phyloP scores from a whole-genome alignment of 441 rosid species.

The Eutrema salsugineum region DNA sequence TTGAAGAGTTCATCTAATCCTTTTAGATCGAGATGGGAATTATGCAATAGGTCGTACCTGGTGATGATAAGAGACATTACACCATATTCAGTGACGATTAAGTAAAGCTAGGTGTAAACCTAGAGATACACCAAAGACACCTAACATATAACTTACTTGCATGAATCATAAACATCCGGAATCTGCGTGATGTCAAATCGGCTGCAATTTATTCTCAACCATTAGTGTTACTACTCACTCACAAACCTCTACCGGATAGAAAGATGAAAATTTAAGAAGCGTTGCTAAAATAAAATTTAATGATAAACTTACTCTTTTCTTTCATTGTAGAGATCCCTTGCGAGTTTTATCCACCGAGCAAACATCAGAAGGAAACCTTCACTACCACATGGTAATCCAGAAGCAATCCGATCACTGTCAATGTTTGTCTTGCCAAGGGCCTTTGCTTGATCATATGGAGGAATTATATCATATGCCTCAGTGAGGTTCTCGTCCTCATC shows the following conservation, averaged over 20 bases:
- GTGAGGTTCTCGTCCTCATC: constrained; percentile 95
- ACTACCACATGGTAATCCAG: constrained; percentile 99
- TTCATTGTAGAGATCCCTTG: constrained; percentile 97
- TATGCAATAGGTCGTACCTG: constrained; percentile 98
- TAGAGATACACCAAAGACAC: neutral
- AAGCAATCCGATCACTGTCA: constrained; percentile 96
- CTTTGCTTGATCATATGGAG: constrained; percentile 99
- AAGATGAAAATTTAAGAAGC: neutral
- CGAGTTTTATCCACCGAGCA: constrained; percentile 99
- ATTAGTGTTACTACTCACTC: constrained; percentile 19
- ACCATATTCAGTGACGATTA: constrained; percentile 1
- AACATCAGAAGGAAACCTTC: constrained; percentile 99
- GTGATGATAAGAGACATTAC: neutral
- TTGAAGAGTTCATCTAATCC: constrained; percentile 93
- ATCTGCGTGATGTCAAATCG: constrained; percentile 98
- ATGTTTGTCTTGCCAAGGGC: constrained; percentile 99
- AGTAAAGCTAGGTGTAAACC: neutral
- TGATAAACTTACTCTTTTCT: constrained; percentile 76
- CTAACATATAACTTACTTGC: constrained; percentile 81
- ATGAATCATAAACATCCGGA: constrained; percentile 99
- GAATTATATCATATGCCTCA: constrained; percentile 76
- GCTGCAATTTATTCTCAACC: constrained; percentile 52
- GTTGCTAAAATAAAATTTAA: constrained; percentile 5
- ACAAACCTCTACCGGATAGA: neutral
- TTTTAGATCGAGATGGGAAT: constrained; percentile 94